These are phyloP conservation scores for Magnusiomyces paraingens DNA, from an alignment of 1,139 yeast species.

Conservation along the genomic window DNA sequence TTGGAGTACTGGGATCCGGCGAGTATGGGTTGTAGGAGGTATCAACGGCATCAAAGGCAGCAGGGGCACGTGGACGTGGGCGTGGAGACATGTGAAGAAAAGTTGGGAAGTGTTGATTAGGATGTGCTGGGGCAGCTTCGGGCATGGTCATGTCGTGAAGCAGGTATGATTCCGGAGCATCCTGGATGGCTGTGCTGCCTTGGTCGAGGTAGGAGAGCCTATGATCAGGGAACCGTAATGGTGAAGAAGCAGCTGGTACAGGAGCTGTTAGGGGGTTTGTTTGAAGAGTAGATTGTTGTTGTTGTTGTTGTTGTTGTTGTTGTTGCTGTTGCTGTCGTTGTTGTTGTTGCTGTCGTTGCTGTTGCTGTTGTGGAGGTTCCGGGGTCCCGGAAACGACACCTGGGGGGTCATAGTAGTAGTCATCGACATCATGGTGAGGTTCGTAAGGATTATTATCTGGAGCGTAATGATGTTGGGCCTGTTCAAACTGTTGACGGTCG, in stretches of 20 bases:
- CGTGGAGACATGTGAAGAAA: background rate
- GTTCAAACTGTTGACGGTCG: constrained; percentile 2
- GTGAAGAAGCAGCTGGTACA: background rate
- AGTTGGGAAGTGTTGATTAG: background rate
- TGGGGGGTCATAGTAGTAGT: constrained; percentile 14
- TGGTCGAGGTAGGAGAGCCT: too few species aligned
- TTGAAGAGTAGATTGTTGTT: background rate
- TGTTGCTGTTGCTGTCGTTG: background rate
- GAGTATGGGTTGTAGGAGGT: too few species aligned
- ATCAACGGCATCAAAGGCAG: too few species aligned
- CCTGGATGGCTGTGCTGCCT: background rate
- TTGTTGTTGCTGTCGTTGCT: constrained; percentile 2
- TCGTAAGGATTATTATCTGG: background rate
- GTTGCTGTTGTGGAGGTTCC: constrained; percentile 1
- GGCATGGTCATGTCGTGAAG: background rate
- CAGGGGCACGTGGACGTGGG: too few species aligned
- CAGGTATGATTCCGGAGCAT: background rate
- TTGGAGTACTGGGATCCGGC: too few species aligned
- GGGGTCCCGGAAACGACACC: constrained; percentile 7
- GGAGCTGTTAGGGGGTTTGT: constrained; percentile 5
- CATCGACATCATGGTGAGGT: constrained; percentile 5
- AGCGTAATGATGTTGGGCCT: background rate
- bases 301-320: constrained; percentile 2
- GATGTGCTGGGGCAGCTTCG: background rate
- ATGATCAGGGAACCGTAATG: too few species aligned